Base-by-base conservation (phyloP, 768 basidiomycete genomes). In the Mycena amicta region DNA sequence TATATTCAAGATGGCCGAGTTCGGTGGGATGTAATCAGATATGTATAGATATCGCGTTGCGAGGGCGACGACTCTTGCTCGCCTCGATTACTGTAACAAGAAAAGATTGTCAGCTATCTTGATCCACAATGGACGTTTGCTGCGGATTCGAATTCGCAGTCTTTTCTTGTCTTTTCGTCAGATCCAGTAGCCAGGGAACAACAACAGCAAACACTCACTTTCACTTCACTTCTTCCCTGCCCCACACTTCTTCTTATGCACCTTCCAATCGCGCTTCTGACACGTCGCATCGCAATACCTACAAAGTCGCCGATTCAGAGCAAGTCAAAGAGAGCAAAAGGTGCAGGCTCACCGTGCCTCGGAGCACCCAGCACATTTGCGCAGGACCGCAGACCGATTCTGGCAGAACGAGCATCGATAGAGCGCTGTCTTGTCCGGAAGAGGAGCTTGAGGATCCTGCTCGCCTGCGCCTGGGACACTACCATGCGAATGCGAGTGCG, bases 361-460 rank as follows among this genome's bases (percentile, higher is more conserved):
- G 22, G 59, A 71, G 45, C 79, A 81, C 1, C 76, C 71, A 11
- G 68, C 67, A 57, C 79, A 80, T 62, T 76, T 81, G 55, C 72
- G 70, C 52, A 80, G 61, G 16, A 74, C 71, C 0, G 78, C 79
- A 45, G 77, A 80, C 22, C 77, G 75, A 53, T 78, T 81, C 13
- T 71, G 64, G 54, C 79, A 80, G 69, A 74, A 76, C 41, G 77
- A 76, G 63, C 79, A 82, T 33, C 68, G 61, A 60, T 76, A 79
- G 47, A 81, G 65, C 49, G 68, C 71, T 12, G 78, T 77, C 47
- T 25, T 49, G n/a, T n/a, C n/a, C n/a, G n/a, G n/a, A n/a, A n/a
- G n/a, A n/a, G n/a, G n/a, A n/a, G n/a, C n/a, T n/a, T n/a, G n/a
- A n/a, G n/a, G n/a, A n/a, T n/a, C 25, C n/a, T 49, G 22, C 5